Percentiles rank a stretch among this genome's conserved stretches.
Evolutionary conservation across 225 moss, liverwort and hornwort genomes (phyloP).

Genomic region (Neckera pumila): DNA sequence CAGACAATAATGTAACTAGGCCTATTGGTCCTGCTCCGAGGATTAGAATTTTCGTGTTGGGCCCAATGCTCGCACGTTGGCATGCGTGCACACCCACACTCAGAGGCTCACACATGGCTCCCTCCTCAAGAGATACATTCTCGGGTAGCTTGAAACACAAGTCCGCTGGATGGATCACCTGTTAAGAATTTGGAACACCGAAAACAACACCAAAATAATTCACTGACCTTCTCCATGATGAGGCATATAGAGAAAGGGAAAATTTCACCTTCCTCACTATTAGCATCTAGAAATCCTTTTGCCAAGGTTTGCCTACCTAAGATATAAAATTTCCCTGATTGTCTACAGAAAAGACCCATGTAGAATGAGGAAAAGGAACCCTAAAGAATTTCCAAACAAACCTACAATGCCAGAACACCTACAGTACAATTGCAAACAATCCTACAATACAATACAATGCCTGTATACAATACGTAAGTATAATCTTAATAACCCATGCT

Average conservation of each 20-base stretch:
- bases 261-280: neutral
- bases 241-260: neutral
- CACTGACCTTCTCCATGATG: neutral
- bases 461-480: no score
- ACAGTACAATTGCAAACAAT: no score
- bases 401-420: neutral
- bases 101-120: constrained; percentile 92
- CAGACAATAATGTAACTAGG: constrained; percentile 54
- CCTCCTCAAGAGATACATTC: constrained; percentile 79
- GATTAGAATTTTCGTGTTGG: constrained; percentile 53
- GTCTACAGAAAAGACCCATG: neutral
- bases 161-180: constrained; percentile 77
- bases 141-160: constrained; percentile 90
- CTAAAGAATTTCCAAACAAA: neutral
- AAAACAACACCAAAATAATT: neutral
- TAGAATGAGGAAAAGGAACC: neutral
- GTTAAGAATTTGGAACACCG: neutral
- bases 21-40: constrained; percentile 85
- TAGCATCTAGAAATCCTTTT: neutral
- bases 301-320: neutral
- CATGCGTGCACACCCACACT: constrained; percentile 90
- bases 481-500: neutral
- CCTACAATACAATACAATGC: no score
- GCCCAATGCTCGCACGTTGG: constrained; percentile 47
- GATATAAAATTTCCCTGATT: neutral